Base-by-base conservation (phyloP, 1,284 basidiomycete genomes). In the Cerioporus squamosus region DNA sequence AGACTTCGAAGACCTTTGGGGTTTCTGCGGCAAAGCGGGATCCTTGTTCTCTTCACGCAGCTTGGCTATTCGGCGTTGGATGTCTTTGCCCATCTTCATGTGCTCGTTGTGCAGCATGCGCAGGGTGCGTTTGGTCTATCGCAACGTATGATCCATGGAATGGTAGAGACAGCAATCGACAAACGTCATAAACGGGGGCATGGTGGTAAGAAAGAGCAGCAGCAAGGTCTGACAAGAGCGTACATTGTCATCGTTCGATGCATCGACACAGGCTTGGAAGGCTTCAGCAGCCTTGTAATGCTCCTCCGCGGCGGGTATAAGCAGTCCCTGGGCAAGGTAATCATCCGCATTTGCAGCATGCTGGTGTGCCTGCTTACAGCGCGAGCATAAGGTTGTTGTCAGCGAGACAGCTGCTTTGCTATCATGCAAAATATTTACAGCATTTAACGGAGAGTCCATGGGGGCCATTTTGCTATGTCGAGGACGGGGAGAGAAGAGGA, bases 281-380 rank as follows among this genome's bases (percentile, higher is more conserved):
- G 88, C 86, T 57, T 86, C 85, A 18, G 90, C 90, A 31, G 91
- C 90, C 68, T 87, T 88, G 62, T 77, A 71, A 55, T 84, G 82
- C 57, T 83, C 79, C 57, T 90, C 86, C 33, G 84, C 79, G 7
- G 91, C 88, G 42, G 83, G 83, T 33, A 90, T 81, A 56, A 90
- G 79, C 3, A 90, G 75, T 12, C 89, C 88, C 58, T 83, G 81
- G 14, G 77, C 78, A 42, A 81, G 69, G 67, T 81, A 81, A 57
- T 92, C 89, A 59, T 93, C 89, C 26, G 90, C 91, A 68, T 88
- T 88, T 20, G 86, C 86, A 55, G 89, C 88, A 74, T 92, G 89
- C 67, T 90, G 86, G 71, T 93, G 89, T 20, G 91, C 91, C 91
- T 93, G 71, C 54, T 17, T 31, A 31, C 23, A 22, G 40, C 20